Conservation (phyloP, 306 rosid species). For the Lotus japonicus region DNA sequence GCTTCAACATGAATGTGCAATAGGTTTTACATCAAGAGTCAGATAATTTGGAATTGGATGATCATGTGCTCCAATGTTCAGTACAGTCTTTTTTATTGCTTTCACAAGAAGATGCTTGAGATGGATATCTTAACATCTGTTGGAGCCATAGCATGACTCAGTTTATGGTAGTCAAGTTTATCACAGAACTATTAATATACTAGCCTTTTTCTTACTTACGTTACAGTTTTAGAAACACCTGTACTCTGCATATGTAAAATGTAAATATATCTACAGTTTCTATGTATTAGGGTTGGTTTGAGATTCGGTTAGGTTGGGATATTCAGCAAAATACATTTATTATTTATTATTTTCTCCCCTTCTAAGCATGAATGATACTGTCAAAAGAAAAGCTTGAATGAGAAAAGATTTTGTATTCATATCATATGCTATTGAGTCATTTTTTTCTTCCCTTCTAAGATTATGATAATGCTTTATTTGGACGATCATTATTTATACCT, state of each 20-base stretch:
- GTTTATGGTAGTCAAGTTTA: neutral
- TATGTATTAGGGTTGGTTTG: conserved; percentile 10
- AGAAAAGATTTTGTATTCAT: too few relatives aligned
- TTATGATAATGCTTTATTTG: too few relatives aligned
- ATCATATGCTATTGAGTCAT: neutral
- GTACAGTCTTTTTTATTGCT: too few relatives aligned
- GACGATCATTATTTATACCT: too few relatives aligned
- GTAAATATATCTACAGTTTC: conserved; percentile 21
- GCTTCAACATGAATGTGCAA: neutral
- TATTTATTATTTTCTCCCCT: neutral
- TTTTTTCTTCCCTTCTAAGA: too few relatives aligned
- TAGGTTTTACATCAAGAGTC: conserved; percentile 1
- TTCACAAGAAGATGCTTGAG: conserved; percentile 2
- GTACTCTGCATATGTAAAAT: conserved; percentile 2
- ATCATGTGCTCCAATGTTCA: neutral
- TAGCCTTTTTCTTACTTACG: neutral
- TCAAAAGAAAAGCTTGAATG: too few relatives aligned
- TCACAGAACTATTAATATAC: neutral
- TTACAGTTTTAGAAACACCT: conserved; percentile 15
- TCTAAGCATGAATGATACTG: too few relatives aligned
- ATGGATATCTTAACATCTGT: conserved; percentile 12
- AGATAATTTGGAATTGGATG: neutral
- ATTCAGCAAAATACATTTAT: neutral
- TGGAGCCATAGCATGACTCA: neutral
- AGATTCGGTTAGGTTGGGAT: conserved; percentile 13